Conservation (phyloP, 371 early-diverging fungal genomes). For the Mucor racemosus region DNA sequence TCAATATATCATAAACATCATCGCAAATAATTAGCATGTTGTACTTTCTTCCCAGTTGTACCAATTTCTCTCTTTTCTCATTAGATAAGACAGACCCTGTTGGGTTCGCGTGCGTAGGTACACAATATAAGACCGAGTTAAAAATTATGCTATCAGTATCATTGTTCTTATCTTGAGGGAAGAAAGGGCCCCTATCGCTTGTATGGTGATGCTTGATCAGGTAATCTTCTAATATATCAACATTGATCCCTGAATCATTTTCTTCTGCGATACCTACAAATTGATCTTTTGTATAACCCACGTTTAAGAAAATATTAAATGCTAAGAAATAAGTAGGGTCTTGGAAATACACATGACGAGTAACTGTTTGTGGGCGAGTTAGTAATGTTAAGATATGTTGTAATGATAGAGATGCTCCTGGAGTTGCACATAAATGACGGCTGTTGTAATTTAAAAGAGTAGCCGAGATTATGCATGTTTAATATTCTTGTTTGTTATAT, state of each 20-base stretch:
- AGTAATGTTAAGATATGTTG: slow-evolving; percentile 38
- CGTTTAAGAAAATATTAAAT: slow-evolving; percentile 52
- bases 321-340: slow-evolving; percentile 68
- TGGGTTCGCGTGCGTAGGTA: slow-evolving; percentile 68
- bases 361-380: slow-evolving; percentile 31
- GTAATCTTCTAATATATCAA: slow-evolving; percentile 25
- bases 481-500: background rate
- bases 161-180: background rate
- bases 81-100: slow-evolving; percentile 45
- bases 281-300: slow-evolving; percentile 41
- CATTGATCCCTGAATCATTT: slow-evolving; percentile 27
- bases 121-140: slow-evolving; percentile 54
- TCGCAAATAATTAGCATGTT: slow-evolving; percentile 66
- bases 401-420: slow-evolving; percentile 44
- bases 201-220: slow-evolving; percentile 16
- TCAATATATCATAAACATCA: slow-evolving; percentile 66
- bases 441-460: slow-evolving; percentile 2
- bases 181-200: background rate
- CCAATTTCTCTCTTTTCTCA: slow-evolving; percentile 42
- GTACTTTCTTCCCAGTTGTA: slow-evolving; percentile 52
- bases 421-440: slow-evolving; percentile 34
- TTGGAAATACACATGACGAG: slow-evolving; percentile 52
- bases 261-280: slow-evolving; percentile 43
- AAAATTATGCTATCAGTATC: background rate
- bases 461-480: too few species aligned